A percentile compares a stretch with the other conserved stretches of the same genome.
Conservation (phyloP, 2,329 filamentous ascomycete species). For the Xylaria arbuscula region DNA sequence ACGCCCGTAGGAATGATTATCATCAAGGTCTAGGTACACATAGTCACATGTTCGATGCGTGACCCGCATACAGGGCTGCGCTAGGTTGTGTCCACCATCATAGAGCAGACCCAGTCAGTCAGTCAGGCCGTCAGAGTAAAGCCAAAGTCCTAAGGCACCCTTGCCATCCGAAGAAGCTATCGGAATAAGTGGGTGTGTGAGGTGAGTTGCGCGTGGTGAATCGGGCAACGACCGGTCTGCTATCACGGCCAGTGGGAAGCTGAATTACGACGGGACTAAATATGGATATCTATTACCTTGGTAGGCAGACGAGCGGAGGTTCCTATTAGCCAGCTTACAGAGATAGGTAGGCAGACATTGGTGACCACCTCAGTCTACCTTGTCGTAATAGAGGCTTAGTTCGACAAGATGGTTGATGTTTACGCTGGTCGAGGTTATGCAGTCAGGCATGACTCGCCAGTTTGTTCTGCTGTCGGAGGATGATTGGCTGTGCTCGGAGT, state of each 20-base stretch:
- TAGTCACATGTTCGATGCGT: constrained; percentile 24
- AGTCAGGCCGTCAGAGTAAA: not conserved
- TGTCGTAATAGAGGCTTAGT: constrained; percentile 24
- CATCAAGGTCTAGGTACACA: constrained; percentile 16
- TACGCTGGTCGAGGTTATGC: not conserved
- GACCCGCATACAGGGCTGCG: constrained; percentile 29
- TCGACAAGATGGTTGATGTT: not conserved
- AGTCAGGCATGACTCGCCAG: constrained; percentile 19
- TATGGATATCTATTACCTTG: constrained; percentile 21
- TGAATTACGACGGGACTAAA: constrained; percentile 31
- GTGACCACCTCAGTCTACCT: constrained; percentile 8
- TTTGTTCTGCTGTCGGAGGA: not conserved
- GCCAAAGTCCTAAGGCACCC: constrained; percentile 25
- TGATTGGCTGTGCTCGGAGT: constrained; percentile 4
- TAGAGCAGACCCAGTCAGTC: not conserved
- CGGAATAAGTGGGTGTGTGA: constrained; percentile 19
- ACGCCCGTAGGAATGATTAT: constrained; percentile 24
- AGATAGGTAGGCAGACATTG: constrained; percentile 28
- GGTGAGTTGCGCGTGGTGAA: constrained; percentile 17
- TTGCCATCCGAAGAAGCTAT: constrained; percentile 30
- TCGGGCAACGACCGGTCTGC: constrained; percentile 29
- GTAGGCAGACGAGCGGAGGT: constrained; percentile 30
- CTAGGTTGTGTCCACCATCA: constrained; percentile 16
- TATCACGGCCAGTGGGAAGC: constrained; percentile 26
- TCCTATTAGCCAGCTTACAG: constrained; percentile 25